These are phyloP conservation scores for Carex arenaria DNA, from an alignment of 202 grass and related monocot genomes.

Conservation along the genomic window DNA sequence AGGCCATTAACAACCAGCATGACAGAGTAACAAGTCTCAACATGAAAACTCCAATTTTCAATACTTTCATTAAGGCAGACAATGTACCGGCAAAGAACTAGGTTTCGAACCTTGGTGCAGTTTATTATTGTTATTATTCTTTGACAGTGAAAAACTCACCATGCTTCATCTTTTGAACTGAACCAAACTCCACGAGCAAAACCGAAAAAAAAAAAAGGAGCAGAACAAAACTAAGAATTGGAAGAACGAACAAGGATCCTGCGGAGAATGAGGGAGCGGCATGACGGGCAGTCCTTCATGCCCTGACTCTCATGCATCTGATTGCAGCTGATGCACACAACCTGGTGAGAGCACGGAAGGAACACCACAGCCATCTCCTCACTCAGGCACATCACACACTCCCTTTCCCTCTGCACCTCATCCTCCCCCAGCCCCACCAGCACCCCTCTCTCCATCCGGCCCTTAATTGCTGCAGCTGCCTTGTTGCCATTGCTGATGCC, in stretches of 20 bases:
- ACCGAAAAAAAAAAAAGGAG: constrained; percentile 30
- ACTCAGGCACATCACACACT: constrained; percentile 97
- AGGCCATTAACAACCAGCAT: neutral
- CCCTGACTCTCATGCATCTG: constrained; percentile 83
- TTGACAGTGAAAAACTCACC: constrained; percentile 35
- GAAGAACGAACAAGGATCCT: constrained; percentile 49
- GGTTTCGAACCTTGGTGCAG: neutral
- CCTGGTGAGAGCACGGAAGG: constrained; percentile 86
- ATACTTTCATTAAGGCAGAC: constrained; percentile 10
- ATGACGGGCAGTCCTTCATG: constrained; percentile 95
- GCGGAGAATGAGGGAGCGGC: constrained; percentile 77
- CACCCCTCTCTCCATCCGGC: constrained; percentile 21
- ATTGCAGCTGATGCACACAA: constrained; percentile 77
- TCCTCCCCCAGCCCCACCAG: constrained; percentile 22
- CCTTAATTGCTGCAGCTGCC: constrained; percentile 22
- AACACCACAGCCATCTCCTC: constrained; percentile 92
- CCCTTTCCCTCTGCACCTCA: constrained; percentile 72
- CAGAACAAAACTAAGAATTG: constrained; percentile 37
- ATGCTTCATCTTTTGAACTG: constrained; percentile 58
- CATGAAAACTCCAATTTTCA: constrained; percentile 6
- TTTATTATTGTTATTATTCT: constrained; percentile 25
- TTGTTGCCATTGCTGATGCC: constrained; percentile 21
- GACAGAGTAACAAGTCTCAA: neutral
- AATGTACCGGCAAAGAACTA: constrained; percentile 10
- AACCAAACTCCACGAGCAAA: constrained; percentile 24